phyloP scores from a whole-genome alignment of 129 eudicot species.

The Apium graveolens region DNA sequence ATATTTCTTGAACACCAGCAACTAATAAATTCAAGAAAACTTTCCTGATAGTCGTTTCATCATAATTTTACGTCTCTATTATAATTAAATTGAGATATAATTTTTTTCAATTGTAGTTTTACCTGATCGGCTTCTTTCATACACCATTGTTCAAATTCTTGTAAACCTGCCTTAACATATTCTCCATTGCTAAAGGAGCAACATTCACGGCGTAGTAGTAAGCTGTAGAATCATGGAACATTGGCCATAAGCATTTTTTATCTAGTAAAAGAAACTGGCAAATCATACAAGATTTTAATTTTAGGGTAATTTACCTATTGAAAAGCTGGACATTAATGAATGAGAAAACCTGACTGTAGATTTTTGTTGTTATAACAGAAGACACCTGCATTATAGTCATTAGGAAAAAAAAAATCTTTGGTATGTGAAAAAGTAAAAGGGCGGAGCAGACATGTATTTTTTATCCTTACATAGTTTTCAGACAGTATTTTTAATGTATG shows the following conservation, averaged over 20 bases:
- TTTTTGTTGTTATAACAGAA: slow-evolving; percentile 64
- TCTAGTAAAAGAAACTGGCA: neutral
- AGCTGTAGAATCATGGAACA: slow-evolving; percentile 37
- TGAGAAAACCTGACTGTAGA: slow-evolving; percentile 83
- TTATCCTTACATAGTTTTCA: slow-evolving; percentile 62
- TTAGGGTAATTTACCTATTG: slow-evolving; percentile 53
- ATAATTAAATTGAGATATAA: neutral
- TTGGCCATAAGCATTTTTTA: neutral
- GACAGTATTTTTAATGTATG: slow-evolving; percentile 55
- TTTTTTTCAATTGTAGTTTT: neutral
- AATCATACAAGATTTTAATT: neutral
- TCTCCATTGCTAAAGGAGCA: slow-evolving; percentile 99
- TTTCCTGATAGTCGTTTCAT: neutral
- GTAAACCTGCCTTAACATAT: slow-evolving; percentile 87
- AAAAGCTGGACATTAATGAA: slow-evolving; percentile 98
- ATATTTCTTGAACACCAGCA: neutral
- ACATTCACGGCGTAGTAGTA: slow-evolving; percentile 95
- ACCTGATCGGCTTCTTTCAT: slow-evolving; percentile 81
- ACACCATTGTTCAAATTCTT: slow-evolving; percentile 94
- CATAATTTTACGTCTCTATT: neutral
- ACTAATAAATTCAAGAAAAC: neutral
- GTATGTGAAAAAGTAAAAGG: neutral
- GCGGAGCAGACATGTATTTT: neutral
- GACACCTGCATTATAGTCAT: slow-evolving; percentile 55
- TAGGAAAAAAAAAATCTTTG: neutral